phyloP scores from a whole-genome alignment of 495 filamentous ascomycete species.

The Barbatosphaeria neglecta region DNA sequence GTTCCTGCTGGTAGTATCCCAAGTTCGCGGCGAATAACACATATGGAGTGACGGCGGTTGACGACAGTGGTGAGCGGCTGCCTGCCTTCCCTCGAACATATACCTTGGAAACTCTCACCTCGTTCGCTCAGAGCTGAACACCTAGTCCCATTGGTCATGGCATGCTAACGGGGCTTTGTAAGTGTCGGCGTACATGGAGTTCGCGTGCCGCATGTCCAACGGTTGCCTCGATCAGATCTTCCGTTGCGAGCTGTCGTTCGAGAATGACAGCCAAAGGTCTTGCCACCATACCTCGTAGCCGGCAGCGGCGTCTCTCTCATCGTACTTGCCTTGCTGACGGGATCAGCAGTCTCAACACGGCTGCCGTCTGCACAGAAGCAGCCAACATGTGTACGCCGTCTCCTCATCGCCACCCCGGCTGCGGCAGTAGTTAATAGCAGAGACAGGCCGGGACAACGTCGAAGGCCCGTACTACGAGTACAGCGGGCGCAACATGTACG shows the following conservation, averaged over 20 bases:
- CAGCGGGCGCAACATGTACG: conserved; percentile 36
- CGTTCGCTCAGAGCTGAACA: too few species aligned
- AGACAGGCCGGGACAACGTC: conserved; percentile 2
- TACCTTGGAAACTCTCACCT: too few species aligned
- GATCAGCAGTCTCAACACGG: neutral
- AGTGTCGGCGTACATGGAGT: conserved; percentile 24
- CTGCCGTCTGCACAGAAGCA: conserved; percentile 1
- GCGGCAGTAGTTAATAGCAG: neutral
- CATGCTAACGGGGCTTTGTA: too few species aligned
- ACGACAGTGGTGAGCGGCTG: conserved; percentile 14
- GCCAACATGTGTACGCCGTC: conserved; percentile 2
- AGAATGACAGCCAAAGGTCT: neutral
- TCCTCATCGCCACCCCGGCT: neutral
- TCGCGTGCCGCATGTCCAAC: conserved; percentile 23
- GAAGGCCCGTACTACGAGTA: conserved; percentile 3
- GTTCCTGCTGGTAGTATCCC: conserved; percentile 55
- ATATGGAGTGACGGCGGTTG: conserved; percentile 53
- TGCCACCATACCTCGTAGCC: too few species aligned
- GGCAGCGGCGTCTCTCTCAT: neutral
- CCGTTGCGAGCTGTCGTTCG: neutral
- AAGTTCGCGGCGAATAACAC: conserved; percentile 61
- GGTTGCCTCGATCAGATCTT: conserved; percentile 1
- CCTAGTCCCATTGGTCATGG: too few species aligned
- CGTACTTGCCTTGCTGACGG: neutral
- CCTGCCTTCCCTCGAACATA: too few species aligned